phyloP scores from a whole-genome alignment of 1,284 basidiomycete genomes.

The Cryptococcus hybrid region DNA sequence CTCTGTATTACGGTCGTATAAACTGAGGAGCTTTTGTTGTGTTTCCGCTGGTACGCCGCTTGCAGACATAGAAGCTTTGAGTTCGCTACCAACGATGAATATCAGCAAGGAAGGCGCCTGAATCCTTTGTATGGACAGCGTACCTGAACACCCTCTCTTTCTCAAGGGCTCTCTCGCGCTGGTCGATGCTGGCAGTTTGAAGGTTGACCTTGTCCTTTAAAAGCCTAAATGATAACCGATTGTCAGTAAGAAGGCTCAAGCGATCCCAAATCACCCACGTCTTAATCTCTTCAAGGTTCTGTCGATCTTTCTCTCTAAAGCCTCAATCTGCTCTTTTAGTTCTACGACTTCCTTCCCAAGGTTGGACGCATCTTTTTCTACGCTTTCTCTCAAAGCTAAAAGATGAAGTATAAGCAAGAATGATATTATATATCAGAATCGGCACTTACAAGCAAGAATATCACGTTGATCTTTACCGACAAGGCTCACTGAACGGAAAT shows the following conservation, averaged over 20 bases:
- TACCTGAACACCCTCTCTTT: constrained; percentile 52
- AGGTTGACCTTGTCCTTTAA: constrained; percentile 88
- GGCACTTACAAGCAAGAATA: constrained; percentile 29
- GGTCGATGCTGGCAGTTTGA: constrained; percentile 80
- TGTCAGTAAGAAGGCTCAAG: background rate
- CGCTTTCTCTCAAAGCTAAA: constrained; percentile 75
- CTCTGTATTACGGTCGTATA: constrained; percentile 73
- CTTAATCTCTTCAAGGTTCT: constrained; percentile 90
- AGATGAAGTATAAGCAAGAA: constrained; percentile 34
- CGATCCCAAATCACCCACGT: constrained; percentile 26
- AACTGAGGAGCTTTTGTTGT: constrained; percentile 67
- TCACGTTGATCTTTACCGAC: constrained; percentile 53
- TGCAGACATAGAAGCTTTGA: constrained; percentile 68
- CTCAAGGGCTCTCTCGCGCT: constrained; percentile 76
- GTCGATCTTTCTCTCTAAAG: constrained; percentile 78
- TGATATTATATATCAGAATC: background rate
- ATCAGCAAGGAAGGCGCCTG: no score
- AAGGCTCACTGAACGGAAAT: constrained; percentile 35
- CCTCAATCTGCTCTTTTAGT: constrained; percentile 67
- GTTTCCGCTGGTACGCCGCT: constrained; percentile 76
- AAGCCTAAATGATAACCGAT: constrained; percentile 47
- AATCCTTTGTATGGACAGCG: constrained; percentile 1
- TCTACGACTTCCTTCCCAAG: constrained; percentile 67
- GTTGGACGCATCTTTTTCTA: constrained; percentile 78
- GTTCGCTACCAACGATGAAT: constrained; percentile 56